Conservation (phyloP, 2,329 filamentous ascomycete species). For the Fusarium armeniacum region DNA sequence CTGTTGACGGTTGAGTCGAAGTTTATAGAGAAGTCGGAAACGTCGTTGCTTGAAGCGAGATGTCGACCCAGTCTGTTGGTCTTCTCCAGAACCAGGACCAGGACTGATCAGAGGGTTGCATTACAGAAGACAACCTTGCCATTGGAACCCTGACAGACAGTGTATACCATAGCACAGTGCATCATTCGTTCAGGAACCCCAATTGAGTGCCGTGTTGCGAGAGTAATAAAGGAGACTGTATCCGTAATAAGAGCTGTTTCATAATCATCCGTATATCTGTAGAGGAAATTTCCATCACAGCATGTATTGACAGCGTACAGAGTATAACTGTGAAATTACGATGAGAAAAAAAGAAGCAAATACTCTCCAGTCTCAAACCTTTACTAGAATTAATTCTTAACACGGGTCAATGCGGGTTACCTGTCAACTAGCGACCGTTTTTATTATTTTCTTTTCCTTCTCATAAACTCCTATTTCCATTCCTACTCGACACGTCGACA, state of each 20-base stretch:
- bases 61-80: constrained; percentile 25
- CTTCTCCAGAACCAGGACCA: constrained; percentile 17
- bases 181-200: not conserved
- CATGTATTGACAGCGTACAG: not conserved
- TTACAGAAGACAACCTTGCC: constrained; percentile 21
- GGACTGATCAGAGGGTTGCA: constrained; percentile 16
- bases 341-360: constrained; percentile 4
- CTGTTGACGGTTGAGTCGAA: not conserved
- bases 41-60: constrained; percentile 15
- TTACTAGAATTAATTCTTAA: constrained; percentile 1
- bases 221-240: constrained; percentile 1
- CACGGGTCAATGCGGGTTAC: constrained; percentile 16
- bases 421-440: constrained; percentile 17
- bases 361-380: constrained; percentile 5
- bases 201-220: constrained; percentile 32
- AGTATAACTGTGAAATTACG: constrained; percentile 13
- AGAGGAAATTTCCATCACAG: not conserved
- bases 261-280: not conserved
- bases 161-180: not conserved
- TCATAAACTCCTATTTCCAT: constrained; percentile 5
- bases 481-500: constrained; percentile 20
- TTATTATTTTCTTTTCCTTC: constrained; percentile 2
- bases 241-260: constrained; percentile 20
- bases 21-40: constrained; percentile 4
- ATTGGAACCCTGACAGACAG: constrained; percentile 5